Conservation (phyloP, 2,329 filamentous ascomycete species). For the Trichoderma atrobrunneum region DNA sequence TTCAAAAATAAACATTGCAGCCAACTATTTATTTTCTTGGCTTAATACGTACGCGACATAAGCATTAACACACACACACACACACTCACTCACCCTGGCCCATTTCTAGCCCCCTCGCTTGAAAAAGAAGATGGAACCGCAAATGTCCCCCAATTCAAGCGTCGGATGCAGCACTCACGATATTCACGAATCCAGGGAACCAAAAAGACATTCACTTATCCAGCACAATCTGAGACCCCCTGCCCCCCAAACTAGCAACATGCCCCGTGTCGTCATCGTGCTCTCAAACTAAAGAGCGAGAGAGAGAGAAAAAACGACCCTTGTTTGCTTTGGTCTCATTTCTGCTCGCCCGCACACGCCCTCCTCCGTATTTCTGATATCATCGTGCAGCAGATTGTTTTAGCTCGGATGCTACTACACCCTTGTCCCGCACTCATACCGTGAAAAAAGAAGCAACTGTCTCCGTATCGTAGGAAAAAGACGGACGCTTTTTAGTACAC, state of each 20-base stretch:
- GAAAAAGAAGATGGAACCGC: not conserved
- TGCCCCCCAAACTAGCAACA: not conserved
- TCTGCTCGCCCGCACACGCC: not conserved
- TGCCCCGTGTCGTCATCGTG: constrained; percentile 2
- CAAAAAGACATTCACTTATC: not conserved
- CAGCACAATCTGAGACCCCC: not conserved
- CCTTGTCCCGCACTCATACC: not conserved
- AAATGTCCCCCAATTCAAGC: not conserved
- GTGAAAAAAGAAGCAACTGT: not conserved
- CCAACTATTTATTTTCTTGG: not conserved
- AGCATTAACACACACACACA: not conserved
- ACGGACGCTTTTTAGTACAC: not conserved
- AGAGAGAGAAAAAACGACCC: not conserved
- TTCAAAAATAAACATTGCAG: not conserved
- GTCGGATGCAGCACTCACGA: not conserved
- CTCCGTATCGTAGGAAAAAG: not conserved
- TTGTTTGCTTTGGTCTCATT: not conserved
- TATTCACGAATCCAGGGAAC: not conserved
- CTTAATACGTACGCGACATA: not conserved
- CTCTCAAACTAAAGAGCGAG: not conserved
- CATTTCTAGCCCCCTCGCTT: not conserved
- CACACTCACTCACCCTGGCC: not conserved
- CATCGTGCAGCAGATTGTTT: constrained; percentile 10
- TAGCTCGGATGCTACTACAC: constrained; percentile 6
- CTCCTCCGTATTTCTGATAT: constrained; percentile 12